phyloP scores from a whole-genome alignment of 768 basidiomycete species.

The Tylopilus cervinicoccineus region DNA sequence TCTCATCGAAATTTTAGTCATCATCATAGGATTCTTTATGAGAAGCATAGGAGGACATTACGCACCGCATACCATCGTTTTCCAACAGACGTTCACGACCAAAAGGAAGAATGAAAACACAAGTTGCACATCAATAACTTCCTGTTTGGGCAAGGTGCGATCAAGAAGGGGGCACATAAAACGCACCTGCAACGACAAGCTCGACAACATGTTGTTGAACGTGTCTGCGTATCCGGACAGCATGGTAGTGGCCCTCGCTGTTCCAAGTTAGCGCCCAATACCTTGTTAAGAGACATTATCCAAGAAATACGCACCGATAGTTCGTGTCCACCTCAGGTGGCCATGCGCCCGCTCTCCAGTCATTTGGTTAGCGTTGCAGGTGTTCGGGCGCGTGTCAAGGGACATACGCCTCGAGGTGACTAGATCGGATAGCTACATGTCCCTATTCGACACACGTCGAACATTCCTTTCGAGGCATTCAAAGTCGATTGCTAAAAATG shows the following conservation, averaged over 20 bases:
- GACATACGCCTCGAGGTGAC: slow-evolving; percentile 64
- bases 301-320: slow-evolving; percentile 53
- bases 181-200: slow-evolving; percentile 72
- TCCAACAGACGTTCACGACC: neutral
- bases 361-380: slow-evolving; percentile 1
- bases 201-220: slow-evolving; percentile 57
- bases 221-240: slow-evolving; percentile 66
- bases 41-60: slow-evolving; percentile 3
- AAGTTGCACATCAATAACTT: slow-evolving; percentile 11
- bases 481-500: slow-evolving; percentile 71
- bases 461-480: slow-evolving; percentile 73
- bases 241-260: slow-evolving; percentile 68
- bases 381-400: neutral
- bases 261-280: slow-evolving; percentile 8
- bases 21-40: slow-evolving; percentile 8
- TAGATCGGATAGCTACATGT: slow-evolving; percentile 74
- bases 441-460: slow-evolving; percentile 73
- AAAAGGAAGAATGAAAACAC: neutral
- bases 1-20: slow-evolving; percentile 55
- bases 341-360: slow-evolving; percentile 60
- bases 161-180: slow-evolving; percentile 9
- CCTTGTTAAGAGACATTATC: neutral
- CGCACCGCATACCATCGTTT: slow-evolving; percentile 59
- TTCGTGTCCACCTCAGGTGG: slow-evolving; percentile 72
- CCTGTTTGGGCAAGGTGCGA: slow-evolving; percentile 11